Percentiles rank a stretch among this genome's conserved stretches.
These are phyloP conservation scores for Cyclaneusma minus DNA, from an alignment of 2,329 filamentous ascomycete species.

Conservation along the genomic window DNA sequence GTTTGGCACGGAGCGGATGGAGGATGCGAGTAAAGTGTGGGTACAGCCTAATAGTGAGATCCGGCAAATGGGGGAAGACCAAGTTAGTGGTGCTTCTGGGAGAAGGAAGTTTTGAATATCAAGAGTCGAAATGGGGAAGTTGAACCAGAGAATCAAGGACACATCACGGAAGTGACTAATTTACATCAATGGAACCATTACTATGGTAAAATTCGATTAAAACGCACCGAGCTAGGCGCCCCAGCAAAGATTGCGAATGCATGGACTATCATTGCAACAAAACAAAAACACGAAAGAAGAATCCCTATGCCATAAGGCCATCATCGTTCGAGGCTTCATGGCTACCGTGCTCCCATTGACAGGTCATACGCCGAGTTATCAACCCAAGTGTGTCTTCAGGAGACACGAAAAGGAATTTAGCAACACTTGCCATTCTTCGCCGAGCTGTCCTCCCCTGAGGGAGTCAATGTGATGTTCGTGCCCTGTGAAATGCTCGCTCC, in stretches of 20 bases:
- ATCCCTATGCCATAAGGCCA: conserved; percentile 3
- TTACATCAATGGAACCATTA: no score
- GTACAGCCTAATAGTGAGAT: conserved; percentile 3
- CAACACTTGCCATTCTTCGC: conserved; percentile 73
- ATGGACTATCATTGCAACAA: conserved; percentile 3
- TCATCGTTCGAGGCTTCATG: conserved; percentile 7
- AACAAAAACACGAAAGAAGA: conserved; percentile 2
- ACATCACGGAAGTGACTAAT: no score
- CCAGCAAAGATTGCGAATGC: no score
- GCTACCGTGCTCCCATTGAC: conserved; percentile 13
- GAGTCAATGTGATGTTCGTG: conserved; percentile 74
- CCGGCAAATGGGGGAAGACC: conserved; percentile 1
- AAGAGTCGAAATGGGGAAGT: no score
- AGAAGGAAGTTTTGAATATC: conserved; percentile 1
- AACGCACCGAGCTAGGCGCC: no score
- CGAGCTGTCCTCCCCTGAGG: conserved; percentile 60
- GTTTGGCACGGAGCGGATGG: conserved; percentile 25
- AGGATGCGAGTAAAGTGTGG: conserved; percentile 23
- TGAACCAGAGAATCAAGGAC: no score
- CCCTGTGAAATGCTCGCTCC: conserved; percentile 68
- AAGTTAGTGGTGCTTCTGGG: conserved; percentile 1
- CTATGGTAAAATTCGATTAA: no score
- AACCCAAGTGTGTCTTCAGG: conserved; percentile 7
- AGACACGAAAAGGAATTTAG: conserved; percentile 27
- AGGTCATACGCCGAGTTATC: conserved; percentile 10